Evolutionary conservation across 345 rosid species (phyloP), one percentile per base, ranked within the genome.

Genomic region (Conringia planisiliqua): DNA sequence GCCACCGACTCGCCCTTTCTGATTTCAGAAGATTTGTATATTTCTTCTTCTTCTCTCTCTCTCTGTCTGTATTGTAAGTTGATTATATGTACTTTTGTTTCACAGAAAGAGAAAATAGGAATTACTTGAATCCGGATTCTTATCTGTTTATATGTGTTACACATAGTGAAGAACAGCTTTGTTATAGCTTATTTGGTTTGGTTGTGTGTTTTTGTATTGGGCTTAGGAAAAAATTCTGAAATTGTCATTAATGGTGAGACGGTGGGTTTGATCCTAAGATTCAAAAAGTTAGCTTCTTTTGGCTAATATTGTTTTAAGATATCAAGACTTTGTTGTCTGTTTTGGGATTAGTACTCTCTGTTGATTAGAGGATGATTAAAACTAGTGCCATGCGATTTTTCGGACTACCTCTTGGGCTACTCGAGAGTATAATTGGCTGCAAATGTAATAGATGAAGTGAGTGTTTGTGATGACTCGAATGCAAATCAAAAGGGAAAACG

Each of bases 1-100:
- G 30, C 83, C 79, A 35, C 85, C 89, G 33, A 83, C 79, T 59
- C 83, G 88, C 18, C 74, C 82, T 52, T 78, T 75, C 11, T 87
- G 70, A 82, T 38, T 46, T 24, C 57, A 14, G 42, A 6, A 35
- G 27, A 57, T 14, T 76, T 78, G 61, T 51, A 65, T 61, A 78
- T 44, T 38, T 52, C 24, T 14, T 72, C 65, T 73, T 73, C 46
- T 2, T 50, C 43, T 33, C 12, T 36, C 62, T 48, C 2, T 51
- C 35, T 52, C 46, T 66, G 12, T 30, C 44, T 67, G 33, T 74
- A 36, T 76, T 59, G 68, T 67, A 74, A 74, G 52, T 66, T 67
- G 61, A 59, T 67, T 47, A 47, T 66, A 66, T 36, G 42, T 74
- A 66, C 70, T 48, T 48, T 48, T 66, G 70, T 9, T 48, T 46